Percentiles rank a stretch among this genome's conserved stretches.
Evolutionary conservation across 2,329 filamentous ascomycete genomes (phyloP).

Genomic region (Oidium heveae): DNA sequence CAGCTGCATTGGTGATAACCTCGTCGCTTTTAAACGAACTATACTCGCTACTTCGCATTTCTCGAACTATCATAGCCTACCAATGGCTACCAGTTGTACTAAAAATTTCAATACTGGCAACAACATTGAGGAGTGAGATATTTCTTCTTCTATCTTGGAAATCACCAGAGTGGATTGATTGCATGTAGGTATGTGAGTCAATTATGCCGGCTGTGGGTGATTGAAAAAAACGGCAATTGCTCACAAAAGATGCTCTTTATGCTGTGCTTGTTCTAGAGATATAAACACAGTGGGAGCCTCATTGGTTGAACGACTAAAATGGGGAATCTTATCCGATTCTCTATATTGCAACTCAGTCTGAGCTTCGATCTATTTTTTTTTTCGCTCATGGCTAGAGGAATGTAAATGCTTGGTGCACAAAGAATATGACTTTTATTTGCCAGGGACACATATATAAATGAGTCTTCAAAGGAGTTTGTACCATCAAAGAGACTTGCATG

Average conservation of each 20-base stretch:
- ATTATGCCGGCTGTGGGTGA: constrained; percentile 73
- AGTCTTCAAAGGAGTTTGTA: constrained; percentile 49
- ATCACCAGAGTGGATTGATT: constrained; percentile 43
- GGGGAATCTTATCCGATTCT: constrained; percentile 24
- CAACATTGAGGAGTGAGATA: constrained; percentile 40
- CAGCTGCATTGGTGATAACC: constrained; percentile 64
- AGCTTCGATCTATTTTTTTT: constrained; percentile 87
- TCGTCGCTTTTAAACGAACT: constrained; percentile 39
- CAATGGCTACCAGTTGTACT: constrained; percentile 25
- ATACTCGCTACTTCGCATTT: constrained; percentile 20
- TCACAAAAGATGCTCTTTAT: constrained; percentile 49
- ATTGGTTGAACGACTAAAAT: constrained; percentile 17
- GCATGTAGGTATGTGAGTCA: constrained; percentile 69
- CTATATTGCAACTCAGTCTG: constrained; percentile 40
- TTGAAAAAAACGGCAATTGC: constrained; percentile 51
- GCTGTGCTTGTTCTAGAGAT: constrained; percentile 29
- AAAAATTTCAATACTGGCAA: constrained; percentile 25
- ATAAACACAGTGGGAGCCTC: constrained; percentile 53
- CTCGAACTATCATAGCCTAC: constrained; percentile 39
- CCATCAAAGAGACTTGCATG: constrained; percentile 65
- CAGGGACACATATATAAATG: constrained; percentile 55
- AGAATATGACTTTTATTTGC: constrained; percentile 52
- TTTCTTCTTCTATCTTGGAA: constrained; percentile 59
- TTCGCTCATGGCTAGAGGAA: constrained; percentile 39
- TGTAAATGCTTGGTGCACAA: constrained; percentile 46